Base-by-base conservation (phyloP, 176 grass and related monocot genomes). In the Juncus inflexus region DNA sequence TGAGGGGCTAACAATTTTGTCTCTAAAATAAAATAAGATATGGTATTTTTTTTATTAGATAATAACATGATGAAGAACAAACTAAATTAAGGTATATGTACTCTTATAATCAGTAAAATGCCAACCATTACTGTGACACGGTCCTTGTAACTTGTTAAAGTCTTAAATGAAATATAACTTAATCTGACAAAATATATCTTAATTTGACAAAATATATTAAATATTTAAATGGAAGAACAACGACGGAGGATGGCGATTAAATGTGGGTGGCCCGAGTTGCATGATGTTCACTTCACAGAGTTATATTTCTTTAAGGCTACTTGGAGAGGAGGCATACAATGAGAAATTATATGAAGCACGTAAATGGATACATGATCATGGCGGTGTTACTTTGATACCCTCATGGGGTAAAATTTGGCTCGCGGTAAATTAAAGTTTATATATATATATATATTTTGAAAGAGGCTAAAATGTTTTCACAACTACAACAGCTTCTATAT, bases 191-290 rank as follows among this genome's bases (percentile, higher is more conserved):
- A 28, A 45, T 45, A 7, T 7, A 45, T 45, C 3, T 45, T 45
- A 3, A 45, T 45, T 45, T 7, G 7, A 45, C 42, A 3, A 4
- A 45, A 9, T 47, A 6, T 6, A 47, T 9, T 9, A 47, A 47
- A 47, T 47, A 9, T 47, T 53, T 53, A 55, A 55, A 60, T 72
- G 3, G 58, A 66, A 91, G 88, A 91, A 91, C 47, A 50, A 73
- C 9, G 88, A 91, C 60, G 88, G 88, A 52, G 88, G 88, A 37
- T 91, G 88, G 88, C 80, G 43, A 47, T 47, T 47, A 47, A 5
- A 47, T 47, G 43, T 9, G 9, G 43, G 43, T 5, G 4, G 43
- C 28, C 61, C 64, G 28, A 91, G 88, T 64, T 83, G 70, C 52
- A 87, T 91, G 88, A 65, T 91, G n/a, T 68, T 64, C 36, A 76